Base-by-base conservation (phyloP, 148 eudicot species). In the Cornus kousa region DNA sequence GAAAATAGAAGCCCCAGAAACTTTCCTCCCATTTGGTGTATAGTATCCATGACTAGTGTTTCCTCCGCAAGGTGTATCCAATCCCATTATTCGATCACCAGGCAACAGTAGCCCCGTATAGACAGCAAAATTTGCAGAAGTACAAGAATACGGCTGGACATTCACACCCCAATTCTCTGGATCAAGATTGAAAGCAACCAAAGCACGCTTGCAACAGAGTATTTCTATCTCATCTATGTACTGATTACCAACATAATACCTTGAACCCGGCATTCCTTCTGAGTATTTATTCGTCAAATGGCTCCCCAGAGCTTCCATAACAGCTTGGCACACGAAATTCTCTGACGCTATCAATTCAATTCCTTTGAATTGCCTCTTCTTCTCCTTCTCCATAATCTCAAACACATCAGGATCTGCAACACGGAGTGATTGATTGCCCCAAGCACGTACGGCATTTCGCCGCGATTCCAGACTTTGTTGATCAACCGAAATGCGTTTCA, bases 71-170 rank as follows among this genome's bases (percentile, higher is more conserved):
- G 94, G 90, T 0, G 92, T 88, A 79, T 93, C 98, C 91, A 93
- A 82, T 67, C 98, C 98, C 98, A 95, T 95, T 80, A 95, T 95
- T 23, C 98, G 60, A 83, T 93, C 98, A 40, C 97, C 94, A 0
- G 98, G 98, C 59, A 86, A 74, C 78, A 95, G 70, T 55, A 95
- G 75, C 12, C 94, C 98, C 7, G 98, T 95, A 50, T 91, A 95
- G 69, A 91, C 98, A 0, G 98, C 93, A 50, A 95, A 95, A 86
- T 95, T 95, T 0, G 99, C 97, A 3, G 97, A 85, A 0, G 97
- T 91, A 74, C 99, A 91, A 0, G 99, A 95, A 73, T 93, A 95
- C 3, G 97, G 97, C 76, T 95, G 99, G 48, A 95, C 99, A 84
- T 95, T 91, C 6, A 95, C 99, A 66, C 97, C 99, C 99, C 99